Evolutionary conservation across 148 eudicot genomes (phyloP), one percentile per base, ranked within the genome.

Genomic region (Polygonum aviculare): DNA sequence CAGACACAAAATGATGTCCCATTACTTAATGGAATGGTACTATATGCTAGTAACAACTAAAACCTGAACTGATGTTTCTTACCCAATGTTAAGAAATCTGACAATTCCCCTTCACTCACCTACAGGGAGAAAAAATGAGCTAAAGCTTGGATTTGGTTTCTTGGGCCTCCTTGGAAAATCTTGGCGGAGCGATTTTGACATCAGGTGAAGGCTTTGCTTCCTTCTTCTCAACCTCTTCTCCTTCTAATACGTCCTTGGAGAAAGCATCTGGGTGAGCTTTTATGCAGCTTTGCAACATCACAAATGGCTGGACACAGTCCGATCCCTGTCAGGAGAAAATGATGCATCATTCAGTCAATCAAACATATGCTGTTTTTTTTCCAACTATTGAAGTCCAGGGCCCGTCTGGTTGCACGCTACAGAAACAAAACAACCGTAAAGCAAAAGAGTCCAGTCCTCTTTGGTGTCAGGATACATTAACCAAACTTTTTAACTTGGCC

Each of bases 261-360:
- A 92, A 94, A 69, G 98, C 97, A 82, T 83, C 70, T 4, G 98
- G 98, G 74, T 94, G 87, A 7, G 79, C 86, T 80, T 92, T 88
- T 50, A 94, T 88, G 74, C 98, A 92, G 35, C 69, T 83, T 79
- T 94, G 97, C 78, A 94, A 73, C 51, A 93, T 90, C 80, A 92
- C 91, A 77, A 94, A 92, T 3, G 98, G 92, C 73, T 85, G 77
- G 62, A 94, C 98, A 55, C 98, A 94, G 74, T 94, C 97, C 1
- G 98, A 90, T 22, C 98, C 98, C 93, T 90, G 55, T 62, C 77
- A 76, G 40, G 48, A 31, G 73, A 21, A 74, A 60, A 26, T 22
- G 52, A 16, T 18, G 55, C 16, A 54, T 6, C n/a, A 26, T 12
- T 12, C 63, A 57, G 31, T 57, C 31, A 57, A 6, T 50, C 19